Evolutionary conservation across 176 grass and related monocot genomes (phyloP).

Genomic region (Saccharum spontaneum): DNA sequence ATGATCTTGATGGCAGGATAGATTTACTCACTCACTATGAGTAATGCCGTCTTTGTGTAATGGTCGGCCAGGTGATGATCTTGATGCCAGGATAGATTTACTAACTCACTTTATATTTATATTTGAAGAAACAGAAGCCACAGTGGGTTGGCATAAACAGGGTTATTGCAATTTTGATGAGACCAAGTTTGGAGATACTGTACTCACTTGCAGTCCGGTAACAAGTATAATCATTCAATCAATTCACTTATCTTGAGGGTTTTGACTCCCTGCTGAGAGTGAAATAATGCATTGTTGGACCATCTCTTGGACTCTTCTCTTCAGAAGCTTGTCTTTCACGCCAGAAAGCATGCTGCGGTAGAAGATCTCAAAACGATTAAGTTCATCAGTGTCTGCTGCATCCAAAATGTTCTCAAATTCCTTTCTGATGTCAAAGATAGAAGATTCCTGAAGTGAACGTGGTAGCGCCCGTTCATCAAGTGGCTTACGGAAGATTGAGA

Average conservation of each 20-base stretch:
- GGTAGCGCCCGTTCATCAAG: conserved; percentile 68
- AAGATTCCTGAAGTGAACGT: conserved; percentile 64
- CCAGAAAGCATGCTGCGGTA: conserved; percentile 76
- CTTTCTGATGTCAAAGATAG: conserved; percentile 80
- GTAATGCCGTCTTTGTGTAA: not conserved
- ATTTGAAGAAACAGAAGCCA: not conserved
- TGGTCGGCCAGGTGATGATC: conserved; percentile 10
- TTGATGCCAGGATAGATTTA: conserved; percentile 21
- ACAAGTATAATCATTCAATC: conserved; percentile 18
- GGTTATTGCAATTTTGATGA: conserved; percentile 35
- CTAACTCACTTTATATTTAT: not conserved
- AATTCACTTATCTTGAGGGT: conserved; percentile 34
- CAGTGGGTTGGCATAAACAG: not conserved
- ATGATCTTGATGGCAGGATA: conserved; percentile 10
- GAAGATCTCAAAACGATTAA: conserved; percentile 78
- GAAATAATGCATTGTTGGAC: conserved; percentile 75
- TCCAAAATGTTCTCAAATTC: conserved; percentile 88
- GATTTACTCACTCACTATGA: conserved; percentile 7
- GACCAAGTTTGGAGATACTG: conserved; percentile 4
- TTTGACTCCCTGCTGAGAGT: conserved; percentile 57
- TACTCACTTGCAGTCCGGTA: conserved; percentile 28
- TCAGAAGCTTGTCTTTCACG: conserved; percentile 90
- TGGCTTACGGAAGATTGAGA: conserved; percentile 90
- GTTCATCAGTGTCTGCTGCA: conserved; percentile 68
- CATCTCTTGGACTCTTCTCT: conserved; percentile 71